Percentiles rank a stretch among this genome's conserved stretches.
phyloP scores from a whole-genome alignment of 2,329 filamentous ascomycete genomes.

The Monosporascus sp. region DNA sequence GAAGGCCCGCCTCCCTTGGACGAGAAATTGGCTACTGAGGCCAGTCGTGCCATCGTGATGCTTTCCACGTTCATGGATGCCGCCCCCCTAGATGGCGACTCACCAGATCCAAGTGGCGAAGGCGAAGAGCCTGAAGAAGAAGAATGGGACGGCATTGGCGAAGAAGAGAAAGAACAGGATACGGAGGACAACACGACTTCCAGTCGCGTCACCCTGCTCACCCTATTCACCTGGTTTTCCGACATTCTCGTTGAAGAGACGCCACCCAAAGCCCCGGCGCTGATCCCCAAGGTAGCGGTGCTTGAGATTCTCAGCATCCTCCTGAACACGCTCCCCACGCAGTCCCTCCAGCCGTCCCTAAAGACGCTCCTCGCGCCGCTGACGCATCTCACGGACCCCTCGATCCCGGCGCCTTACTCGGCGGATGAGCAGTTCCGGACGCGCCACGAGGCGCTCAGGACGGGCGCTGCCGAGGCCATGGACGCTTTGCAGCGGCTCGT shows the following conservation, averaged over 20 bases:
- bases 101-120: slow-evolving; percentile 33
- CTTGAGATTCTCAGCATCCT: slow-evolving; percentile 71
- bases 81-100: slow-evolving; percentile 47
- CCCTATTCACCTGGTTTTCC: slow-evolving; percentile 73
- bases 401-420: slow-evolving; percentile 66
- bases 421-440: slow-evolving; percentile 64
- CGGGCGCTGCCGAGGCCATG: slow-evolving; percentile 71
- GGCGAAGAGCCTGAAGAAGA: slow-evolving; percentile 36
- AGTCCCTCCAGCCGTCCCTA: slow-evolving; percentile 57
- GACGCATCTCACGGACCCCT: slow-evolving; percentile 77
- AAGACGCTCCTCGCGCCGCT: slow-evolving; percentile 57
- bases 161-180: slow-evolving; percentile 27
- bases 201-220: slow-evolving; percentile 47
- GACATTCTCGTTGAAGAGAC: slow-evolving; percentile 74
- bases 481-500: slow-evolving; percentile 79
- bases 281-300: slow-evolving; percentile 70
- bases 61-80: slow-evolving; percentile 60
- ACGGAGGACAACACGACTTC: slow-evolving; percentile 26
- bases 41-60: slow-evolving; percentile 77
- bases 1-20: slow-evolving; percentile 41
- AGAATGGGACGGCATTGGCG: slow-evolving; percentile 29
- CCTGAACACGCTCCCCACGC: slow-evolving; percentile 52
- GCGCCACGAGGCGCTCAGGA: slow-evolving; percentile 65
- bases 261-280: slow-evolving; percentile 54
- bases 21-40: slow-evolving; percentile 72